Evolutionary conservation across 495 filamentous ascomycete species (phyloP).

Genomic region (Cenococcum geophilum): DNA sequence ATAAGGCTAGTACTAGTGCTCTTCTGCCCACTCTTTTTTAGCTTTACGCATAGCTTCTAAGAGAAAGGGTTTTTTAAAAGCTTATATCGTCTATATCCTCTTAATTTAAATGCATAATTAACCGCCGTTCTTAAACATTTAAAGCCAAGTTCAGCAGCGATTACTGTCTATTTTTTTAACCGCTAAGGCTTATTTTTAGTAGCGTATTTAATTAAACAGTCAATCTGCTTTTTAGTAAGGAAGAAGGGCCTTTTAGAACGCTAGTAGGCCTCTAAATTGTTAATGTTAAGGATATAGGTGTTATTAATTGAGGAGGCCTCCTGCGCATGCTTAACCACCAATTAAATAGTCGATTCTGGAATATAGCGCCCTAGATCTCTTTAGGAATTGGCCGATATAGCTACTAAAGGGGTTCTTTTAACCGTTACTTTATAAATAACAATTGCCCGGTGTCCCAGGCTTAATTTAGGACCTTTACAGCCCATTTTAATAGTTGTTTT

Average conservation of each 20-base stretch:
- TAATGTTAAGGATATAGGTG: neutral
- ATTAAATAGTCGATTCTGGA: neutral
- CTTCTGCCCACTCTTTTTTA: too few species aligned
- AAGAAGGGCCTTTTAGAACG: neutral
- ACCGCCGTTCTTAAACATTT: neutral
- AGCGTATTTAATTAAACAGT: neutral
- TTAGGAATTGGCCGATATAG: neutral
- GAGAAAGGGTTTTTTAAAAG: neutral
- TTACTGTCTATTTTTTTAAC: neutral
- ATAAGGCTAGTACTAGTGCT: too few species aligned
- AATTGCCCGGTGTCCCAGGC: neutral
- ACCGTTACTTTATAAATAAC: neutral
- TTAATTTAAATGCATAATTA: neutral
- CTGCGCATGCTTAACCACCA: neutral
- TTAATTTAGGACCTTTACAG: neutral
- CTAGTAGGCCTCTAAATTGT: neutral
- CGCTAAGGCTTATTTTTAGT: neutral
- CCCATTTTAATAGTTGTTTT: neutral
- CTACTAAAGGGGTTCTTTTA: neutral
- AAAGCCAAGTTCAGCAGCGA: neutral
- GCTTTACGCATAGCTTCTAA: too few species aligned
- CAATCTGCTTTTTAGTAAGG: neutral
- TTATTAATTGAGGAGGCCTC: neutral
- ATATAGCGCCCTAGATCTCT: neutral
- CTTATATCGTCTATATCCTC: neutral